These are phyloP conservation scores for Pelargonium myrrhifolium DNA, from an alignment of 441 rosid genomes.

Conservation along the genomic window DNA sequence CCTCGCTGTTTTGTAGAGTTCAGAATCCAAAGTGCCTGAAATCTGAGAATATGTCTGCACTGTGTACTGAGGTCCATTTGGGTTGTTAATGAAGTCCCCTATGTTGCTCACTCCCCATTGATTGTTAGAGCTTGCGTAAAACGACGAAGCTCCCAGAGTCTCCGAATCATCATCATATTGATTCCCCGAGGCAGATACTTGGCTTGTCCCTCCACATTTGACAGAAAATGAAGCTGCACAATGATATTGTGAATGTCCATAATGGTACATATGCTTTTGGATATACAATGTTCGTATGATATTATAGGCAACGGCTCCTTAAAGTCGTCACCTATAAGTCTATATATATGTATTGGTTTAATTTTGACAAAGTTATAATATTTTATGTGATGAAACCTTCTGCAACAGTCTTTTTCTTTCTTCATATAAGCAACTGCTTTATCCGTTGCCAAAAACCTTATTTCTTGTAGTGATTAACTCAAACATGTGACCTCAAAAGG, in stretches of 20 bases:
- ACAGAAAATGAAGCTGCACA: conserved; percentile 44
- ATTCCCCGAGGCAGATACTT: conserved; percentile 31
- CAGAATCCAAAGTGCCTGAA: conserved; percentile 34
- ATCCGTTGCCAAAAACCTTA: too few species aligned
- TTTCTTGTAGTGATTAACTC: too few species aligned
- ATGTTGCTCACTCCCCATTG: conserved; percentile 38
- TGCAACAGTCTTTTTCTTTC: too few species aligned
- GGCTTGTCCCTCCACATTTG: conserved; percentile 38
- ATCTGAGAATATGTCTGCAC: conserved; percentile 36
- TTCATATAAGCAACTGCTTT: too few species aligned
- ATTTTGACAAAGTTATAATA: too few species aligned
- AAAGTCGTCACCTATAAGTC: too few species aligned
- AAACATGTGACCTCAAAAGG: too few species aligned
- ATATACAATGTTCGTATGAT: too few species aligned
- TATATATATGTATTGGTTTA: too few species aligned
- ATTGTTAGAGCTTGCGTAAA: conserved; percentile 24
- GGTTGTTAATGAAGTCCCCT: conserved; percentile 35
- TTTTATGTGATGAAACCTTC: too few species aligned
- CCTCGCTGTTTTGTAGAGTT: conserved; percentile 43
- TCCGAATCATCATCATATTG: conserved; percentile 33
- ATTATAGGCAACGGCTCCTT: too few species aligned
- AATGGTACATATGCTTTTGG: too few species aligned
- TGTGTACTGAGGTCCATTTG: conserved; percentile 26
- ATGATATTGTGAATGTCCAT: not conserved
- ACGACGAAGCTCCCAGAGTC: conserved; percentile 32